phyloP scores from a whole-genome alignment of 441 rosid genomes.

The Corymbia citriodora region DNA sequence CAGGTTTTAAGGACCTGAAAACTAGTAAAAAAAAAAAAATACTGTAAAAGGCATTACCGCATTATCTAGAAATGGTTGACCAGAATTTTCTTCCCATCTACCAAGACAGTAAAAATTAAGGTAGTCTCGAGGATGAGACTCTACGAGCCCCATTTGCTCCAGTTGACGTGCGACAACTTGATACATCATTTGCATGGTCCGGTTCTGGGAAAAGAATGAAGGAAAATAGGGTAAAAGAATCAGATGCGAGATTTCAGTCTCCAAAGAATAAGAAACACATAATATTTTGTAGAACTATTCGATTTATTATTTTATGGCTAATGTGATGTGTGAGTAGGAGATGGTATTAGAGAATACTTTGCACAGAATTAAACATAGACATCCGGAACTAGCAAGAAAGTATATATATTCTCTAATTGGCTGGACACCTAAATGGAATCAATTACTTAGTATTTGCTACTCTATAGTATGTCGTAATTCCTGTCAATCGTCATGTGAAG shows the following conservation, averaged over 20 bases:
- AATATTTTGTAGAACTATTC: too few relatives aligned
- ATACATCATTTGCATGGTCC: conserved; percentile 93
- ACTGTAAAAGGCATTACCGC: conserved; percentile 28
- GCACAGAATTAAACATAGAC: not conserved
- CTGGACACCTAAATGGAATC: not conserved
- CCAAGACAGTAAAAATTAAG: conserved; percentile 93
- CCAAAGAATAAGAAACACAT: not conserved
- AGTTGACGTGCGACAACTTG: conserved; percentile 45
- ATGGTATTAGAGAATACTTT: not conserved
- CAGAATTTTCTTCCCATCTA: conserved; percentile 46
- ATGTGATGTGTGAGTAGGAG: not conserved
- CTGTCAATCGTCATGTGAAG: not conserved
- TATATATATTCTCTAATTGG: not conserved
- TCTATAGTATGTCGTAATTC: not conserved
- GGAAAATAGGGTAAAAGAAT: not conserved
- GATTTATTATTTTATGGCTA: not conserved
- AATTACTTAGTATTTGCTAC: not conserved
- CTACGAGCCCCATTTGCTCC: conserved; percentile 35
- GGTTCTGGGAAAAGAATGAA: conserved; percentile 45
- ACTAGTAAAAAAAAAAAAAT: not conserved
- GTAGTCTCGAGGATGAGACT: conserved; percentile 72
- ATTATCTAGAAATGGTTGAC: conserved; percentile 20
- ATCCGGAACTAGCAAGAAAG: not conserved
- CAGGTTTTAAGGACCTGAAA: not conserved
- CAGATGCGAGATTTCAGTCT: not conserved